Percentiles rank a stretch among this genome's conserved stretches.
Conservation (phyloP, 75 land plant genomes). For the Pseudotsuga menziesii region DNA sequence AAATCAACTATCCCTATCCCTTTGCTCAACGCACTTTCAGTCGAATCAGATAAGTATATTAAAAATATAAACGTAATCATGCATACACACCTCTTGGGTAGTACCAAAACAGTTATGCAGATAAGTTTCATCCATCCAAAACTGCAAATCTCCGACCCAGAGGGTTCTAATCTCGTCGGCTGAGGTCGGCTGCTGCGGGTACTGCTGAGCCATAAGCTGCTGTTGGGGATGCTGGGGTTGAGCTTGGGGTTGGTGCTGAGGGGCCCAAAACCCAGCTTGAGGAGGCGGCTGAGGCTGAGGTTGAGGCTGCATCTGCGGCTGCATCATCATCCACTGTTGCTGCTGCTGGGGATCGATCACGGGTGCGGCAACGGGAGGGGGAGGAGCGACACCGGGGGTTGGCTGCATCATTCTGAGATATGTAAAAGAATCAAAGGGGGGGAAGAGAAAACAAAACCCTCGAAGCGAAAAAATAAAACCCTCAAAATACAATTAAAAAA, state of each 20-base stretch:
- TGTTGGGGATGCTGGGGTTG: slow-evolving; percentile 16
- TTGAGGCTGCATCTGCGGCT: slow-evolving; percentile 9
- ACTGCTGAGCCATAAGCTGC: neutral
- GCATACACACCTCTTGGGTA: slow-evolving; percentile 29
- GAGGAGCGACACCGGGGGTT: slow-evolving; percentile 1
- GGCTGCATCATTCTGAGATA: slow-evolving; percentile 5
- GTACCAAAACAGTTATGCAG: slow-evolving; percentile 29
- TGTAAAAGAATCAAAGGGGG: too few species aligned
- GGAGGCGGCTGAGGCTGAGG: slow-evolving; percentile 1
- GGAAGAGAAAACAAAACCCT: neutral
- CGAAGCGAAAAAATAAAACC: neutral
- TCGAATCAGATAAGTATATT: neutral
- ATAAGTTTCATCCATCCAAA: slow-evolving; percentile 56
- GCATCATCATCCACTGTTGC: slow-evolving; percentile 14
- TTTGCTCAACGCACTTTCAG: neutral
- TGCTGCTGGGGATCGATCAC: slow-evolving; percentile 12
- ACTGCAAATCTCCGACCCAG: slow-evolving; percentile 53
- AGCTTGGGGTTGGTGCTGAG: slow-evolving; percentile 1
- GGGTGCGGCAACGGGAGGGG: neutral
- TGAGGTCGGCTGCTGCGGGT: slow-evolving; percentile 28
- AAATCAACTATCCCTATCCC: too few species aligned
- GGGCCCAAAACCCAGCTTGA: neutral
- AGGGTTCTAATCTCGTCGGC: slow-evolving; percentile 43
- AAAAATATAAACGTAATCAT: neutral
- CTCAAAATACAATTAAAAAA: neutral